Percentiles rank a stretch among this genome's conserved stretches.
Conservation (phyloP, 2,329 filamentous ascomycete species). For the Magnaporthiopsis rhizophila region DNA sequence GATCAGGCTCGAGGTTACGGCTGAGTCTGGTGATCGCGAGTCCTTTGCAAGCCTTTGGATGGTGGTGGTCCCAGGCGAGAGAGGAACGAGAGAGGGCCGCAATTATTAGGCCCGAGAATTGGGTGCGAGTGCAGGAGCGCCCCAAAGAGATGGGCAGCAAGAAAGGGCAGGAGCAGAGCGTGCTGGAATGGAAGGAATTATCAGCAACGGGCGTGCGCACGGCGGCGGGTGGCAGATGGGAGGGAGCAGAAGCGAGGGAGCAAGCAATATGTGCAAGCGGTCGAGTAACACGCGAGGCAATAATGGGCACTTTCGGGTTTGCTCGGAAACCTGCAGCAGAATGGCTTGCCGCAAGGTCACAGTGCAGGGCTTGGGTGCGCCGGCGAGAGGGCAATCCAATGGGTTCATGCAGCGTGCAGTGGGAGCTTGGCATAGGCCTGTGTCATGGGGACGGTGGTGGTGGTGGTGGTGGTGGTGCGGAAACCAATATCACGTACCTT, state of each 20-base stretch:
- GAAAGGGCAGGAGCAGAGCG: constrained; percentile 9
- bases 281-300: constrained; percentile 1
- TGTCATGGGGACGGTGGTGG: neutral
- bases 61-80: neutral
- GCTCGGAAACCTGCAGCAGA: neutral
- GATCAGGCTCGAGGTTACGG: neutral
- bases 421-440: no score
- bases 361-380: neutral
- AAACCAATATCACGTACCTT: neutral
- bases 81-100: neutral
- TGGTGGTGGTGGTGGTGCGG: neutral
- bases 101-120: neutral
- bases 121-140: neutral
- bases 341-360: neutral
- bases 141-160: constrained; percentile 4
- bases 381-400: neutral
- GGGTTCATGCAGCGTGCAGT: constrained; percentile 1
- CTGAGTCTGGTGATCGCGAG: neutral
- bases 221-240: neutral
- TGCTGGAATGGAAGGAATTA: constrained; percentile 6
- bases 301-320: neutral
- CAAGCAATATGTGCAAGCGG: neutral
- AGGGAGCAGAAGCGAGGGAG: constrained; percentile 2
- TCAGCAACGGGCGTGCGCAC: constrained; percentile 6
- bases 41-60: neutral